Evolutionary conservation across 768 basidiomycete species (phyloP).

Genomic region (Calvatia gigantea): DNA sequence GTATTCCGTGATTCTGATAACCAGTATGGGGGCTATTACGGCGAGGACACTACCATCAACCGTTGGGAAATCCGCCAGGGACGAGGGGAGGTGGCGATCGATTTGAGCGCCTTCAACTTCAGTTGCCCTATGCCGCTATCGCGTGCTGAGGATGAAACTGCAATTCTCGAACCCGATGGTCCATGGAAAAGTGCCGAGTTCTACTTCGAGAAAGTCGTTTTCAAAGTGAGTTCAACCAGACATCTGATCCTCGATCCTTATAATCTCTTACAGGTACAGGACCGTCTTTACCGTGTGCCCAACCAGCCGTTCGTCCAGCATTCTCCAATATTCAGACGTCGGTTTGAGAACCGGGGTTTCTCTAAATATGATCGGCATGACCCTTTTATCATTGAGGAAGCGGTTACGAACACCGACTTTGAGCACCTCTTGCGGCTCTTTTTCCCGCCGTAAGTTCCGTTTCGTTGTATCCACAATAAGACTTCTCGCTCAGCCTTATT

Average conservation of each 20-base stretch:
- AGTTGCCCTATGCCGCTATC: neutral
- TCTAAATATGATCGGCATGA: neutral
- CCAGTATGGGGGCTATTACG: neutral
- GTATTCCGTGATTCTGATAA: neutral
- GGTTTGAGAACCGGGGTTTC: conserved; percentile 1
- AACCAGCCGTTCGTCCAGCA: conserved; percentile 4
- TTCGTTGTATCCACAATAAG: neutral
- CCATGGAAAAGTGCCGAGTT: neutral
- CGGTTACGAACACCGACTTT: neutral
- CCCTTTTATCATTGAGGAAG: neutral
- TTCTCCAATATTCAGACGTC: conserved; percentile 1
- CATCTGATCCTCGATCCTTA: neutral
- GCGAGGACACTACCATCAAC: neutral
- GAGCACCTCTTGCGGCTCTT: neutral
- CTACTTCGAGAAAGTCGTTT: conserved; percentile 7
- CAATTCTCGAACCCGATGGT: neutral
- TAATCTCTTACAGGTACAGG: neutral
- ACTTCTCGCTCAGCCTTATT: neutral
- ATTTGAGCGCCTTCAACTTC: neutral
- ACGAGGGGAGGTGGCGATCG: neutral
- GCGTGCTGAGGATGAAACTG: neutral
- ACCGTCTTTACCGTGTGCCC: conserved; percentile 1
- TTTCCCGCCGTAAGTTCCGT: neutral
- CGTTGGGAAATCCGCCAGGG: neutral
- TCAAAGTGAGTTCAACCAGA: neutral